These are phyloP conservation scores for Pelargonium australe DNA, from an alignment of 441 rosid species.

Conservation along the genomic window DNA sequence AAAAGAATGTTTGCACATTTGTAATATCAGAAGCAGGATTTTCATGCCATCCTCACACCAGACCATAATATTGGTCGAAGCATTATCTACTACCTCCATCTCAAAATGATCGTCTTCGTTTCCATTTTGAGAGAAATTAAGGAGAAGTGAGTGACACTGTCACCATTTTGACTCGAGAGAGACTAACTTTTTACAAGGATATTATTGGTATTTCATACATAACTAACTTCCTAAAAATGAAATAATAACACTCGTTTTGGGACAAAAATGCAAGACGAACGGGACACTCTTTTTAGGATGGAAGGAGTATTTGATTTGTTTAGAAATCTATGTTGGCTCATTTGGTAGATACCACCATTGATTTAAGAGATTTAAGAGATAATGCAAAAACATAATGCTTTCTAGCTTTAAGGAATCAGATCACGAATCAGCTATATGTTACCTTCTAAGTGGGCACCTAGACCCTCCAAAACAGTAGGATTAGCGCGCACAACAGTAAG, in stretches of 20 bases:
- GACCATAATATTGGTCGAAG: not conserved
- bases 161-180: no score
- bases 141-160: no score
- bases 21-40: not conserved
- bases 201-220: no score
- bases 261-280: no score
- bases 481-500: constrained; percentile 80
- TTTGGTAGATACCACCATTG: not conserved
- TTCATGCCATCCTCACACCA: not conserved
- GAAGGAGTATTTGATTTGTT: not conserved
- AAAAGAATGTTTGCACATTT: constrained; percentile 12
- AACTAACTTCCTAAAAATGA: no score
- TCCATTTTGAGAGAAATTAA: no score
- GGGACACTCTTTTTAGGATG: no score
- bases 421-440: constrained; percentile 12
- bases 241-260: no score
- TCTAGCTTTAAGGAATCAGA: constrained; percentile 5
- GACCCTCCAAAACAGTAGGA: constrained; percentile 80
- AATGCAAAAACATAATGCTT: not conserved
- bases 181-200: no score
- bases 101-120: no score
- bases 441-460: constrained; percentile 96
- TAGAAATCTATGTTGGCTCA: not conserved
- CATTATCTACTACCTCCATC: not conserved
- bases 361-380: not conserved